A percentile compares a stretch with the other conserved stretches of the same genome.
Evolutionary conservation across 1,284 basidiomycete species (phyloP).

Genomic region (Ustilago sp.): DNA sequence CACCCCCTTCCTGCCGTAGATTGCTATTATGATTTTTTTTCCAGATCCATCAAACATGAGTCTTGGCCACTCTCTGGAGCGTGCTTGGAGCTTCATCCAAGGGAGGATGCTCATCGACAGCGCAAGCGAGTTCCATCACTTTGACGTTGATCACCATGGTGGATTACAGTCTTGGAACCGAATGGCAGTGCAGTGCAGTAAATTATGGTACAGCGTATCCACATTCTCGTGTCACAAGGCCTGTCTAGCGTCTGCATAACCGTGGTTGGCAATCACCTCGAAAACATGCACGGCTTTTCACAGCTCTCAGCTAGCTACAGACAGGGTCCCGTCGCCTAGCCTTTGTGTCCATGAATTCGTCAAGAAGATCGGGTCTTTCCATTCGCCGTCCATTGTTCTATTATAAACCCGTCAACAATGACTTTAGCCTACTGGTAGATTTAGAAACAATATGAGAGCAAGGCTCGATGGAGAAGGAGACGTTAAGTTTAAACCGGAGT

Average conservation of each 20-base stretch:
- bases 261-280: neutral
- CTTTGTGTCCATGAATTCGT: too few relatives aligned
- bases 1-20: neutral
- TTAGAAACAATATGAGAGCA: neutral
- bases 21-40: neutral
- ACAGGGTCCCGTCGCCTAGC: too few relatives aligned
- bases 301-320: too few relatives aligned
- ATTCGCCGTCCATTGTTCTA: neutral
- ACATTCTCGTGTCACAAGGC: neutral
- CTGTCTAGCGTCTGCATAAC: neutral
- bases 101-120: too few relatives aligned
- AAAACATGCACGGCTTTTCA: neutral
- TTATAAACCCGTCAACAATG: neutral
- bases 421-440: neutral
- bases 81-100: too few relatives aligned
- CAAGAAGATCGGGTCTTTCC: neutral
- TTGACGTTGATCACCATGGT: neutral
- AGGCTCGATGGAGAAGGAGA: constrained; percentile 18
- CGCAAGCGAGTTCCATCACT: neutral
- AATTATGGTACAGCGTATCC: neutral
- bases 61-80: too few relatives aligned
- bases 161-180: neutral
- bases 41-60: neutral
- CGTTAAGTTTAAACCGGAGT: neutral
- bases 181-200: too few relatives aligned